phyloP scores from a whole-genome alignment of 177 flowering plant genomes.

The Telopea speciosissima region DNA sequence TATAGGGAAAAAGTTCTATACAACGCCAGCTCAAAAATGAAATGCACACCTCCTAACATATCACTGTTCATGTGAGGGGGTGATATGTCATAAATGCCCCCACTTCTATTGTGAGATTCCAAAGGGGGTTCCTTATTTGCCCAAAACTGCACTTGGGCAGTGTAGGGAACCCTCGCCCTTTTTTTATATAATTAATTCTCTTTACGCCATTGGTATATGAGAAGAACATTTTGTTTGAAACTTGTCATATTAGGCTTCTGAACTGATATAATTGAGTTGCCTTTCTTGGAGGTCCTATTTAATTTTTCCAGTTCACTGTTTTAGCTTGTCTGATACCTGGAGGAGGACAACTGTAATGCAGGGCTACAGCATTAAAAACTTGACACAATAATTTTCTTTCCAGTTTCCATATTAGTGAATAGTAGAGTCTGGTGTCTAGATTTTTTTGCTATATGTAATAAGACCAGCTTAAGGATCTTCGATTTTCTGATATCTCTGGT shows the following conservation, averaged over 20 bases:
- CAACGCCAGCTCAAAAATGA: too few species aligned
- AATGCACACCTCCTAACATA: too few species aligned
- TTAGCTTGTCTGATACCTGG: not conserved
- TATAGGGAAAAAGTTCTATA: too few species aligned
- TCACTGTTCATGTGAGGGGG: too few species aligned
- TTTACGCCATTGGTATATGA: not conserved
- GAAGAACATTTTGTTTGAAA: not conserved
- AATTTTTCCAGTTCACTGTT: not conserved
- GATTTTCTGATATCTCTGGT: not conserved
- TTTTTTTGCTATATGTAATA: not conserved
- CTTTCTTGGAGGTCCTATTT: not conserved
- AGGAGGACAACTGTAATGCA: not conserved
- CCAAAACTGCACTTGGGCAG: too few species aligned
- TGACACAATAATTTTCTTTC: not conserved
- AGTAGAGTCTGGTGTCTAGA: not conserved
- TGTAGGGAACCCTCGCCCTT: too few species aligned
- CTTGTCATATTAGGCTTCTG: not conserved
- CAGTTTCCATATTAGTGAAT: not conserved
- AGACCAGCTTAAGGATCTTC: not conserved
- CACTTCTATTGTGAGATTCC: too few species aligned
- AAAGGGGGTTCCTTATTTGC: too few species aligned
- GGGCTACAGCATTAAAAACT: not conserved
- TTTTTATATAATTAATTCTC: too few species aligned
- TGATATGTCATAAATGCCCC: too few species aligned
- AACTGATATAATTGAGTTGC: not conserved